Evolutionary conservation across 345 rosid genomes (phyloP), one percentile per base, ranked within the genome.

Genomic region (Bretschneidera sinensis): DNA sequence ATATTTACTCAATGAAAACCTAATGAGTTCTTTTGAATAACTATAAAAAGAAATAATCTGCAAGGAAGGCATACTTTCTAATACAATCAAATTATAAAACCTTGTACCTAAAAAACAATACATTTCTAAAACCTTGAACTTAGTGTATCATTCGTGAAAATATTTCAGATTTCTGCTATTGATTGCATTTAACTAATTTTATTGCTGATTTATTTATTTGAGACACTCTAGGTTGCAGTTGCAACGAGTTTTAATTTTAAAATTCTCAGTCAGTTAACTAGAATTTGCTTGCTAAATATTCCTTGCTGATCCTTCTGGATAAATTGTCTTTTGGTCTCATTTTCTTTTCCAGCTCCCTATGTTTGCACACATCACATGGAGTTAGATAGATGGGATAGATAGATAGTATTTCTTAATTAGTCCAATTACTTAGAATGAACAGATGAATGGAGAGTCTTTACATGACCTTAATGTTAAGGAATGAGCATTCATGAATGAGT

Each of bases 361-460:
- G 16, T 17, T 7, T 35, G 25, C 21, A 2, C 17, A 17, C 57
- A 18, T 18, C 23, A 6, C 28, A 54, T 21, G 48, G 6, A 43
- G n/a, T n/a, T n/a, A n/a, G n/a, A n/a, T n/a, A n/a, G n/a, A n/a
- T n/a, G n/a, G n/a, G n/a, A n/a, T n/a, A n/a, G 15, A 28, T 1
- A 35, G 18, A 16, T 31, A 51, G 54, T 51, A 24, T 56, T 62
- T 31, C 51, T 59, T 50, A 22, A 55, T 19, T 31, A 25, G 25
- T 59, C 52, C 65, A 75, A 31, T 63, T 48, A 69, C 67, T 59
- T 57, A 61, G 61, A 71, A 69, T 22, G 59, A 71, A 73, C 67
- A 60, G 56, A 52, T 8, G 33, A 21, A 57, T 35, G 51, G 43
- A 25, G 21, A 51, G 13, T 35, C 35, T 39, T 56, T 71, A 34